Base-by-base conservation (phyloP, 768 basidiomycete species). In the Lepiota venenata region DNA sequence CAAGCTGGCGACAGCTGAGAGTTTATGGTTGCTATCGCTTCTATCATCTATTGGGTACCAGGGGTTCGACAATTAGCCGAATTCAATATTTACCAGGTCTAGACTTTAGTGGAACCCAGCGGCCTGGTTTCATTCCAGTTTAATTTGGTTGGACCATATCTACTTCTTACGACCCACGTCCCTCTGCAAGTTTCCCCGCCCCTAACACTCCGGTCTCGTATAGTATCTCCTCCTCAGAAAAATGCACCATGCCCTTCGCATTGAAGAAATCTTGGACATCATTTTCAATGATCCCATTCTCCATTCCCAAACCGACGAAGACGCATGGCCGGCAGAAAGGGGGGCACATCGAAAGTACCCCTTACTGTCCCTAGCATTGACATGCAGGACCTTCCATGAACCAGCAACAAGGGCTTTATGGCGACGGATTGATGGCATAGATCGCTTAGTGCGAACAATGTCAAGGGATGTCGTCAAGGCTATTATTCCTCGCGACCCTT, bases 331-430 rank as follows among this genome's bases (percentile, higher is more conserved):
- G 39, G 10, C 15, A 7, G 9, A 10, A 5, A 39, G 41, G 10
- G 8, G 39, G 25, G 38, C 29, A n/a, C 40, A 12, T n/a, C 40
- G 22, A 29, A 50, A 16, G 10, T 22, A 50, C 39, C 39, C 49
- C 3, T 12, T 52, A 14, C 21, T 52, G 15, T 29, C 50, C 20
- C 14, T 52, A 8, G 50, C 50, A 15, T 36, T 44, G 18, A 52
- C 50, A 15, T 52, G 50, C 50, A 52, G 44, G 50, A 36, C 32
- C 0, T 43, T 52, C 25, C 37, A 52, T 37, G 41, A 52, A 14
- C 50, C 42, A 21, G 50, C 50, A 7, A 52, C 14, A 12, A 20
- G 41, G 21, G 27, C 15, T 4, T 9, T 52, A 29, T 52, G 50
- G 50, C 16, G 41, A 20, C 29, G 14, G 16, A 36, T 52, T 4